A percentile compares a stretch with the other conserved stretches of the same genome.
phyloP scores from a whole-genome alignment of 2,329 filamentous ascomycete species.

The Epicoccum sorghinum region DNA sequence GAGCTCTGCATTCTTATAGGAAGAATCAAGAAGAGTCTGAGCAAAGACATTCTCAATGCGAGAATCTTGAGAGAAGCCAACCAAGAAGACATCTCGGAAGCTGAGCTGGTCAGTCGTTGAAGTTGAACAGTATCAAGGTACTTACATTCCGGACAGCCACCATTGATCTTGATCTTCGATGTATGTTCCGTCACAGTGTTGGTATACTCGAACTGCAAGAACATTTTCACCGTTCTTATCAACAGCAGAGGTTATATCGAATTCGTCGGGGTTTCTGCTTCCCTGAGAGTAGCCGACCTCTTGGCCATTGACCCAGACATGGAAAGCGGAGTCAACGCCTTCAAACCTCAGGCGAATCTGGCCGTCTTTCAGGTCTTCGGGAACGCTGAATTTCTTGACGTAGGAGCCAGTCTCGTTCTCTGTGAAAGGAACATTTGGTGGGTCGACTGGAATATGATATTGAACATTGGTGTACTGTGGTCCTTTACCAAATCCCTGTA shows the following conservation, averaged over 20 bases:
- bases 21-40: slow-evolving; percentile 59
- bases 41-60: slow-evolving; percentile 66
- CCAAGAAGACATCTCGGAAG: slow-evolving; percentile 69
- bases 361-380: slow-evolving; percentile 54
- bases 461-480: slow-evolving; percentile 74
- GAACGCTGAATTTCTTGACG: slow-evolving; percentile 61
- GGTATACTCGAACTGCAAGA: slow-evolving; percentile 70
- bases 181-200: slow-evolving; percentile 72
- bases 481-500: slow-evolving; percentile 67
- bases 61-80: slow-evolving; percentile 59
- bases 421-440: slow-evolving; percentile 64
- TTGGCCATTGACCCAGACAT: slow-evolving; percentile 70
- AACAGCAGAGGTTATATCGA: slow-evolving; percentile 66
- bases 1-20: slow-evolving; percentile 60
- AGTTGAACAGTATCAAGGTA: not conserved
- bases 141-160: slow-evolving; percentile 64
- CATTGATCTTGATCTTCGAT: slow-evolving; percentile 74
- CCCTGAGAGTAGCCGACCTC: slow-evolving; percentile 73
- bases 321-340: slow-evolving; percentile 74
- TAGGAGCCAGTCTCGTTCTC: slow-evolving; percentile 72
- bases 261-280: slow-evolving; percentile 71
- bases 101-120: slow-evolving; percentile 47
- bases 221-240: slow-evolving; percentile 57
- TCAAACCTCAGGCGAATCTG: slow-evolving; percentile 72
- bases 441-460: slow-evolving; percentile 69